Percentiles rank a stretch among this genome's conserved stretches.
Evolutionary conservation across 805 yeast species (phyloP).

Genomic region (Candida morakotiae): DNA sequence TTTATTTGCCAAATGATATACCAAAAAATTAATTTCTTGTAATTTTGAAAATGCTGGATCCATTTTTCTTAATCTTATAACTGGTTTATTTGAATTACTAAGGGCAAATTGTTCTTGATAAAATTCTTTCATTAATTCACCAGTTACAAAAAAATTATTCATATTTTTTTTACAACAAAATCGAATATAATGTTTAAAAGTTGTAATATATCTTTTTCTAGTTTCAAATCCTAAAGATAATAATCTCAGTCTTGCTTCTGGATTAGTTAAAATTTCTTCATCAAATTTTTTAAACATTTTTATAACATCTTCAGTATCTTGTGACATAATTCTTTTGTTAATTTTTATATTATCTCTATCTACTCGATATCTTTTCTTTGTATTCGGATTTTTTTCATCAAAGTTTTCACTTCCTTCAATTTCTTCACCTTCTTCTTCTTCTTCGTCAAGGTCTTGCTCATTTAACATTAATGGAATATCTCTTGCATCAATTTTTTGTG

Average conservation of each 20-base stretch:
- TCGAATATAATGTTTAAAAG: slow-evolving; percentile 13
- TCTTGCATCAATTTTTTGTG: slow-evolving; percentile 11
- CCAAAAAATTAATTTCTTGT: slow-evolving; percentile 14
- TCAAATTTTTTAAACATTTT: slow-evolving; percentile 14
- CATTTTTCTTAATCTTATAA: slow-evolving; percentile 13
- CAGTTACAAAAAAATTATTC: slow-evolving; percentile 12
- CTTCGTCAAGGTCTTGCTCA: not conserved
- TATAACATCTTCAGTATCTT: slow-evolving; percentile 13
- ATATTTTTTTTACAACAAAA: slow-evolving; percentile 12
- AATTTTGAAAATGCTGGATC: slow-evolving; percentile 14
- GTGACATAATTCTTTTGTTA: slow-evolving; percentile 13
- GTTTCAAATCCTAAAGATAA: slow-evolving; percentile 13
- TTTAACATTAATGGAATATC: slow-evolving; percentile 5
- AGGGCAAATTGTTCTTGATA: slow-evolving; percentile 13
- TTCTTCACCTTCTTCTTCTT: not conserved
- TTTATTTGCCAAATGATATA: slow-evolving; percentile 11
- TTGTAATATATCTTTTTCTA: slow-evolving; percentile 13
- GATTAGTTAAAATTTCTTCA: slow-evolving; percentile 12
- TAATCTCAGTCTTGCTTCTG: slow-evolving; percentile 12
- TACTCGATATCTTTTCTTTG: slow-evolving; percentile 10
- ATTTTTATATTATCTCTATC: slow-evolving; percentile 13
- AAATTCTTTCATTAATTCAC: slow-evolving; percentile 13
- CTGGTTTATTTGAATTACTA: slow-evolving; percentile 11
- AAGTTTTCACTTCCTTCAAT: not conserved
- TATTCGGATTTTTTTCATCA: not conserved